These are phyloP conservation scores for Scheffersomyces lignicola DNA, from an alignment of 1,139 yeast species.

Conservation along the genomic window DNA sequence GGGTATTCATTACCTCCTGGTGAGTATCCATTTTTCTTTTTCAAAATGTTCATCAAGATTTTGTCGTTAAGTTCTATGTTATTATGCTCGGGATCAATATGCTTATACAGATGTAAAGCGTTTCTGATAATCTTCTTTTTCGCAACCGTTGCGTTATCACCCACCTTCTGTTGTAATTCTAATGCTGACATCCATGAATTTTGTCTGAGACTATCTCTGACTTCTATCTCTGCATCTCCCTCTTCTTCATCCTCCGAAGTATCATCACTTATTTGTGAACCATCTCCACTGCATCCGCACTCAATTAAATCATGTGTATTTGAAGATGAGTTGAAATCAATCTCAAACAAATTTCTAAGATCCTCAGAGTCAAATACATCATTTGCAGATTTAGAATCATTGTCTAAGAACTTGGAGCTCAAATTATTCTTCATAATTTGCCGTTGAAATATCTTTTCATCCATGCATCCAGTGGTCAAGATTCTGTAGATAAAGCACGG, in stretches of 20 bases:
- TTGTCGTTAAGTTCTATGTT: background rate
- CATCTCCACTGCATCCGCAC: slow-evolving; percentile 63
- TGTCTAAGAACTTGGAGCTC: slow-evolving; percentile 75
- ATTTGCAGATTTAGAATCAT: slow-evolving; percentile 35
- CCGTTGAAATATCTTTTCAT: slow-evolving; percentile 93
- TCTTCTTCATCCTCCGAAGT: slow-evolving; percentile 12
- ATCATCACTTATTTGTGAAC: slow-evolving; percentile 17
- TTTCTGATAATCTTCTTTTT: slow-evolving; percentile 48
- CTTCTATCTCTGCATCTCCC: slow-evolving; percentile 8
- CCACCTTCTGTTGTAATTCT: slow-evolving; percentile 11
- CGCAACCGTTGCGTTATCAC: slow-evolving; percentile 19
- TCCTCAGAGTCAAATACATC: slow-evolving; percentile 62
- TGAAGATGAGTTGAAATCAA: slow-evolving; percentile 52
- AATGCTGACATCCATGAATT: slow-evolving; percentile 51
- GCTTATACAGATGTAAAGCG: slow-evolving; percentile 62
- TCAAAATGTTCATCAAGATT: background rate
- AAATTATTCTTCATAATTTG: slow-evolving; percentile 82
- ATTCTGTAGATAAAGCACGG: slow-evolving; percentile 83
- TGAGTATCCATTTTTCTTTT: background rate
- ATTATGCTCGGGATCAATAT: slow-evolving; percentile 46
- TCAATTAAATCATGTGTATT: slow-evolving; percentile 83
- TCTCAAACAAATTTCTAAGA: slow-evolving; percentile 70
- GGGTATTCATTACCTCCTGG: slow-evolving; percentile 3
- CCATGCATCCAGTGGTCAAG: slow-evolving; percentile 86
- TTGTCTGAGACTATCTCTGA: slow-evolving; percentile 2